Base-by-base conservation (phyloP, 768 basidiomycete genomes). In the Boletus tylopilopsis region DNA sequence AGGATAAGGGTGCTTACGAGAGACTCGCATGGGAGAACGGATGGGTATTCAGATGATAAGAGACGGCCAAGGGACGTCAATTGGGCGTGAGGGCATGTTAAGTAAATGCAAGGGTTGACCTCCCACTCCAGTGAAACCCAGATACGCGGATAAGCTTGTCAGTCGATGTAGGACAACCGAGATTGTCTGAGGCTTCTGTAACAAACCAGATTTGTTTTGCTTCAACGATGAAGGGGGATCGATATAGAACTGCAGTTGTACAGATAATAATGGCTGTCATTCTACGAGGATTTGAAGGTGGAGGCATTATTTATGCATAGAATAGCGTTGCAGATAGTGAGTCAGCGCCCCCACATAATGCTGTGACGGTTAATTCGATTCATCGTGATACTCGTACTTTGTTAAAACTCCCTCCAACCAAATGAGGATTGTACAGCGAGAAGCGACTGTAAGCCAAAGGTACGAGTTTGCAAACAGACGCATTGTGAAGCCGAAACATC, bases 281-380 rank as follows among this genome's bases (percentile, higher is more conserved):
- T 62, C 56, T 23, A 65, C 50, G 23, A 65, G 52, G 30, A 65
- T 65, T 30, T 67, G 64, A 8, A 66, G 66, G 2, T 38, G 42
- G 4, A 66, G 64, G 50, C 60, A 65, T 42, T 63, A 34, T 43
- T 67, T 52, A 5, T n/a, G 50, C 29, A 19, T 65, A 65, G 64
- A 53, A 54, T 65, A 65, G 30, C 51, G 52, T 45, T 61, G 52
- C 21, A 65, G 38, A 41, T 65, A 58, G 16, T 54, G 66, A 24
- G 61, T 66, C 13, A 38, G 27, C 4, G 60, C 66, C 16, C 60
- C 64, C 63, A 65, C 64, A 12, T 30, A 67, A 33, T 5, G 19
- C 19, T 8, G 12, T 3, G 21, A 30, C 2, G n/a, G 23, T 54
- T 25, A 42, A 3, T n/a, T n/a, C n/a, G 32, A n/a, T n/a, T n/a